These are phyloP conservation scores for Zygosaccharomyces sapae DNA, from an alignment of 1,139 yeast genomes.

Conservation along the genomic window DNA sequence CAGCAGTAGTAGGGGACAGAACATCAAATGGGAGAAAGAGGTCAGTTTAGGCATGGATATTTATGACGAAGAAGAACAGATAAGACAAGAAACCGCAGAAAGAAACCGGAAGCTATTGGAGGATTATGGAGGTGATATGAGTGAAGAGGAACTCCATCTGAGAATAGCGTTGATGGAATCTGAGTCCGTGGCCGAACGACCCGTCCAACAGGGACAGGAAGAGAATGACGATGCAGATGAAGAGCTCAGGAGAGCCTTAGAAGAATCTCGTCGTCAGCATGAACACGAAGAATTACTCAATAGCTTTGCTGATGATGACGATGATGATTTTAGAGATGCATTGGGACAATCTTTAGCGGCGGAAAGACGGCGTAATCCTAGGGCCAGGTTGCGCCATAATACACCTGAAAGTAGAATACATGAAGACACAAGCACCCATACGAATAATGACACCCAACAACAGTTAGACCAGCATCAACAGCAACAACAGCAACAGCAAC, in stretches of 20 bases:
- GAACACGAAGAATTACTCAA: constrained; percentile 32
- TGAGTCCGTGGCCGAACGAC: constrained; percentile 15
- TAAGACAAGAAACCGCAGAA: constrained; percentile 21
- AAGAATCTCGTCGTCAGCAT: constrained; percentile 43
- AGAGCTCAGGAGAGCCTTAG: constrained; percentile 25
- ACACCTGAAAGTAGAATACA: background rate
- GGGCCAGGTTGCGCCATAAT: constrained; percentile 8
- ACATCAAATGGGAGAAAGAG: constrained; percentile 32
- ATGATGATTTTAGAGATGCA: constrained; percentile 37
- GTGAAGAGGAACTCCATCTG: constrained; percentile 44
- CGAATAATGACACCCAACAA: background rate
- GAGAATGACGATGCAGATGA: constrained; percentile 20
- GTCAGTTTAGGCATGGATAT: constrained; percentile 30
- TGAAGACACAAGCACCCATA: constrained; percentile 4
- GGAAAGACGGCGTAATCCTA: constrained; percentile 4
- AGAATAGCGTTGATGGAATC: constrained; percentile 43
- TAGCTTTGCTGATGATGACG: constrained; percentile 30
- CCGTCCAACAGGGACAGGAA: constrained; percentile 1
- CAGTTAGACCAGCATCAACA: background rate
- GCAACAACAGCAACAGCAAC: constrained; percentile 6
- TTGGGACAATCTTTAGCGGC: constrained; percentile 38
- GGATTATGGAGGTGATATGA: constrained; percentile 36
- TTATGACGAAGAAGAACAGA: constrained; percentile 34
- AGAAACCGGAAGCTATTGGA: constrained; percentile 24
- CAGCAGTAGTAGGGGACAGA: constrained; percentile 16